Percentiles rank a stretch among this genome's conserved stretches.
Evolutionary conservation across 1,284 basidiomycete genomes (phyloP).

Genomic region (Fomes fomentarius): DNA sequence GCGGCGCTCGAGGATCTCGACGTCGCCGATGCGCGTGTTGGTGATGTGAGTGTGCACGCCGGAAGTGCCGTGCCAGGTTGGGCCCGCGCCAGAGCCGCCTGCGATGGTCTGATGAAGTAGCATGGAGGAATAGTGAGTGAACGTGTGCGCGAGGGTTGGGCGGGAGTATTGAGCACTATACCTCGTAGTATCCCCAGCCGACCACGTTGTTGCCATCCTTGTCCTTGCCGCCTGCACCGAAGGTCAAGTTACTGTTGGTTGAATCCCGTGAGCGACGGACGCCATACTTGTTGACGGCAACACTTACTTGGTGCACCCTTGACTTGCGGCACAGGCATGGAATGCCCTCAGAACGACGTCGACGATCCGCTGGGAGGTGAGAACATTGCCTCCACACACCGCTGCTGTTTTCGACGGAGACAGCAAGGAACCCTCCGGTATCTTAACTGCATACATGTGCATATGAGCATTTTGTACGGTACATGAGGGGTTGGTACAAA

Average conservation of each 20-base stretch:
- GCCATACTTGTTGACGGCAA: not conserved
- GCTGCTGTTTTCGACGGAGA: constrained; percentile 87
- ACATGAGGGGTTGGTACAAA: constrained; percentile 37
- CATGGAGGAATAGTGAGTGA: not conserved
- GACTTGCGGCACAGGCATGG: constrained; percentile 89
- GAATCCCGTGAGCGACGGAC: not conserved
- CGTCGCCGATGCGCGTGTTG: constrained; percentile 91
- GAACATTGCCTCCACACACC: constrained; percentile 92
- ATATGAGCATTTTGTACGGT: constrained; percentile 1
- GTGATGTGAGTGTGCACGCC: constrained; percentile 93
- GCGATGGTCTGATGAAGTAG: constrained; percentile 73
- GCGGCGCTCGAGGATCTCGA: constrained; percentile 90
- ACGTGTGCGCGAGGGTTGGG: not conserved
- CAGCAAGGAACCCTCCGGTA: constrained; percentile 82
- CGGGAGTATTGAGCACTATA: constrained; percentile 29
- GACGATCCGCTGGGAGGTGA: constrained; percentile 92
- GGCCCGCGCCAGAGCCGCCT: constrained; percentile 92
- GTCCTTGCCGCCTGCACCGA: constrained; percentile 88
- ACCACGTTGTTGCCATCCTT: constrained; percentile 73
- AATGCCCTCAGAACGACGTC: constrained; percentile 96
- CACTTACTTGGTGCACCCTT: constrained; percentile 88
- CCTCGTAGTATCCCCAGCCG: constrained; percentile 97
- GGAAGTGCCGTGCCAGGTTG: constrained; percentile 88
- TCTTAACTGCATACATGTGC: constrained; percentile 56
- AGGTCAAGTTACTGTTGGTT: constrained; percentile 81